These are phyloP conservation scores for Stropharia rugosoannulata DNA, from an alignment of 768 basidiomycete species.

Conservation along the genomic window DNA sequence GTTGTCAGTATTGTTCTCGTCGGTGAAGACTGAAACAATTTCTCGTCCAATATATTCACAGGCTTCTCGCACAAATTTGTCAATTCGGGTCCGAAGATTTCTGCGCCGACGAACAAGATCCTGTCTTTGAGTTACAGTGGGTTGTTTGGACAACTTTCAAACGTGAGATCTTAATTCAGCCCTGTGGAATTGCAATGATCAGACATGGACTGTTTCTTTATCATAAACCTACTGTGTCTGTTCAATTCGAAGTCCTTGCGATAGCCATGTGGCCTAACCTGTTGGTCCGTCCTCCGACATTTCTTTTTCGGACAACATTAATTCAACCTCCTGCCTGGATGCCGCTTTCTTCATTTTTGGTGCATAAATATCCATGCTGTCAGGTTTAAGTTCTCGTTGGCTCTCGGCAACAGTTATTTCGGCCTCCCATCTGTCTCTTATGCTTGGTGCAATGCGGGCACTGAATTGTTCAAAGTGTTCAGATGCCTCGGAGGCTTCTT, in stretches of 20 bases:
- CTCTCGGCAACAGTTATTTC: neutral
- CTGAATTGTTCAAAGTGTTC: neutral
- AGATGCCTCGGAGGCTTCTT: neutral
- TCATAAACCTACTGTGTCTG: neutral
- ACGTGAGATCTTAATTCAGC: no score
- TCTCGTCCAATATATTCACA: no score
- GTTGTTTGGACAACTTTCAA: no score
- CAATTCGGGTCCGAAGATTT: no score
- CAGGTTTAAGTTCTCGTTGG: neutral
- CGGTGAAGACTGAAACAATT: no score
- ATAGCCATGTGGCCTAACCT: neutral
- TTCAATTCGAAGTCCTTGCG: neutral
- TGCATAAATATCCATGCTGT: neutral
- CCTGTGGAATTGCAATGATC: no score
- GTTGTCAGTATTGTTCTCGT: no score
- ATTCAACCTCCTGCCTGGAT: neutral
- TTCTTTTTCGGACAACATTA: neutral
- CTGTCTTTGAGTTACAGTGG: no score
- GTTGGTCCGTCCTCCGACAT: neutral
- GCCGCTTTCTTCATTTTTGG: neutral
- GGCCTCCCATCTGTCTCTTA: neutral
- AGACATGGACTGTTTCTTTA: neutral
- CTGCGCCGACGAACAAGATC: no score
- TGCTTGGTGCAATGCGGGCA: neutral
- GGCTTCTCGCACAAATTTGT: no score